These are phyloP conservation scores for Funneliformis caledonium DNA, from an alignment of 371 early-diverging fungal species.

Conservation along the genomic window DNA sequence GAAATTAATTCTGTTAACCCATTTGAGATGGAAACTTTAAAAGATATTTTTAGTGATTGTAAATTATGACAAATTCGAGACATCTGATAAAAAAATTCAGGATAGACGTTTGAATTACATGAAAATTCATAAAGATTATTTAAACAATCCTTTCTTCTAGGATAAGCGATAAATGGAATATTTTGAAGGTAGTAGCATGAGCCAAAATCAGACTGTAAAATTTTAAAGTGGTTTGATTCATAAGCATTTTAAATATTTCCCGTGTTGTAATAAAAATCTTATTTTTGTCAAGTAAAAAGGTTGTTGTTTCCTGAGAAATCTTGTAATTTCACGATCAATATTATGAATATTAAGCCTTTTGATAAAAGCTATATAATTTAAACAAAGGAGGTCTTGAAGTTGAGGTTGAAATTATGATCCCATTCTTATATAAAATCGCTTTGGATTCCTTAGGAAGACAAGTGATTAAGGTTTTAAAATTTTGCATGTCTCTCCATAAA, in stretches of 20 bases:
- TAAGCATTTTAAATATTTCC: too few species aligned
- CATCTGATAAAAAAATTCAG: background rate
- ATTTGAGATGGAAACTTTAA: background rate
- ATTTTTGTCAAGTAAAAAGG: too few species aligned
- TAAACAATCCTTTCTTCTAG: background rate
- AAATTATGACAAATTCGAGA: background rate
- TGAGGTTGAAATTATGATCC: background rate
- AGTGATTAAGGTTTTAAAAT: background rate
- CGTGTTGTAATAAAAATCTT: too few species aligned
- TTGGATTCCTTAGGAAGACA: background rate
- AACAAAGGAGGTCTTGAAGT: background rate
- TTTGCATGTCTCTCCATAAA: background rate
- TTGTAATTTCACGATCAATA: background rate
- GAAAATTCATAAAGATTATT: background rate
- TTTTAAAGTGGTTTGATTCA: background rate
- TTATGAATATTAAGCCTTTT: background rate
- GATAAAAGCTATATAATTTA: background rate
- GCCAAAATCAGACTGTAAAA: background rate
- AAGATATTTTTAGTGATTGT: background rate
- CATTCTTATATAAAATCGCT: background rate
- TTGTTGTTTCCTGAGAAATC: too few species aligned
- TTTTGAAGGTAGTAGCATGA: too few species aligned
- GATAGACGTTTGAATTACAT: background rate
- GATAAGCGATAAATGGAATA: background rate
- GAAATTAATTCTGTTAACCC: background rate